phyloP scores from a whole-genome alignment of 352 stramenopile genomes.

The Paralagenidium karlingii region DNA sequence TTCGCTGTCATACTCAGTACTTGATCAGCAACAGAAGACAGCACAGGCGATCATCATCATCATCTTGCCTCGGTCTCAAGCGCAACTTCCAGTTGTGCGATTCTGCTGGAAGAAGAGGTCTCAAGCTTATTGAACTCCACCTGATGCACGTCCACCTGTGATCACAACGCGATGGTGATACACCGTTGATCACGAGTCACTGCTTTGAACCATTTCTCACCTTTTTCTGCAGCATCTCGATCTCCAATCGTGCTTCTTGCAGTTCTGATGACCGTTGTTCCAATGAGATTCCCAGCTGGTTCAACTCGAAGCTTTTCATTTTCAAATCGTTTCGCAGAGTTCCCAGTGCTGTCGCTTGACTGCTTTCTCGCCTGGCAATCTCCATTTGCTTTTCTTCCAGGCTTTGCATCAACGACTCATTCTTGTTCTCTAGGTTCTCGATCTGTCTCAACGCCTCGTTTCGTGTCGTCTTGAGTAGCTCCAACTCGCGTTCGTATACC shows the following conservation, averaged over 20 bases:
- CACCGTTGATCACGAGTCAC: not conserved
- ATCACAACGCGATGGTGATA: too few relatives aligned
- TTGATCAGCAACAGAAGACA: too few relatives aligned
- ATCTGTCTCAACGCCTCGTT: constrained; percentile 51
- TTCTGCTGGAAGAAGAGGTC: constrained; percentile 37
- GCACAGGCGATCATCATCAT: too few relatives aligned
- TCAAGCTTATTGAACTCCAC: constrained; percentile 60
- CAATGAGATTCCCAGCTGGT: constrained; percentile 39
- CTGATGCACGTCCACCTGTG: constrained; percentile 52
- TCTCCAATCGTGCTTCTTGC: constrained; percentile 19
- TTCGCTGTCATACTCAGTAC: too few relatives aligned
- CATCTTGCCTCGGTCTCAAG: constrained; percentile 48
- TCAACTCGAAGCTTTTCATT: constrained; percentile 73
- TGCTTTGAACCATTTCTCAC: constrained; percentile 9
- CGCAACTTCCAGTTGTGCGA: constrained; percentile 34
- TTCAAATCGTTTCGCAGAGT: constrained; percentile 51
- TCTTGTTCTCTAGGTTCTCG: constrained; percentile 33
- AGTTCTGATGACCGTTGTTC: constrained; percentile 30
- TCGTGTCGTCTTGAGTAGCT: constrained; percentile 47
- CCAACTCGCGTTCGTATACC: constrained; percentile 67
- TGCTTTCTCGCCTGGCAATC: constrained; percentile 36
- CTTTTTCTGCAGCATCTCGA: constrained; percentile 64
- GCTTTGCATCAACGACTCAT: constrained; percentile 28
- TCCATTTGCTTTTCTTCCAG: constrained; percentile 53
- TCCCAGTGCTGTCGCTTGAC: constrained; percentile 31